Evolutionary conservation across 2,329 filamentous ascomycete genomes (phyloP), one percentile per base, ranked within the genome.

Genomic region (Aspergillus luchuensis): DNA sequence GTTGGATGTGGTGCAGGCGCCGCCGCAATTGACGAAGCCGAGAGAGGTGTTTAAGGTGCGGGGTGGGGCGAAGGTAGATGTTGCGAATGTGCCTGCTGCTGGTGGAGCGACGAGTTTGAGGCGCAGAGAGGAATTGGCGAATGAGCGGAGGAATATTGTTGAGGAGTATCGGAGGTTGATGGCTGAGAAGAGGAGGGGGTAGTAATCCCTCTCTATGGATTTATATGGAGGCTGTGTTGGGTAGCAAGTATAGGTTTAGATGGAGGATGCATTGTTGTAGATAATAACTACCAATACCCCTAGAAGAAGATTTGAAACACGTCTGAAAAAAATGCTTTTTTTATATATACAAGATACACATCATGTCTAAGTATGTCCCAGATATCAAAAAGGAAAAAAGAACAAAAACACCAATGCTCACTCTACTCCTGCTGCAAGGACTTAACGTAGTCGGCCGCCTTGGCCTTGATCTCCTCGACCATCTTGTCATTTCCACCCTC

Each of bases 81-180:
- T 91, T 23, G 85, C 82, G 1, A 86, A 90, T 72, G 84, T 92
- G 47, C 90, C 90, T 8, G 87, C 86, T 67, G 79, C 83, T 3
- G 87, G 85, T 39, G 91, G 89, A 13, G 33, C 33, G 33, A 36
- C 33, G 11, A 91, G 89, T 80, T 78, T 93, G 77, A 84, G 88
- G 71, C 83, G 86, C 73, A 83, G 89, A 75, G 90, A 92, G 71
- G 89, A 92, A 76, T 72, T 94, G 60, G 87, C 88, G n/a, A 84
- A 80, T 53, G 86, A 89, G 67, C 82, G 91, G 65, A 82, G 82
- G 72, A 86, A 84, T 57, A 87, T 93, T n/a, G 87, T 94, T 59
- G 88, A 90, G 66, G 82, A 85, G 47, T 94, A 94, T 74, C 81
- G 91, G 62, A 84, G 84, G 66, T 80, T 91, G 79, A 91, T 92